Conservation (phyloP, 1,139 yeast genomes). For the Suhomyces terraborum region DNA sequence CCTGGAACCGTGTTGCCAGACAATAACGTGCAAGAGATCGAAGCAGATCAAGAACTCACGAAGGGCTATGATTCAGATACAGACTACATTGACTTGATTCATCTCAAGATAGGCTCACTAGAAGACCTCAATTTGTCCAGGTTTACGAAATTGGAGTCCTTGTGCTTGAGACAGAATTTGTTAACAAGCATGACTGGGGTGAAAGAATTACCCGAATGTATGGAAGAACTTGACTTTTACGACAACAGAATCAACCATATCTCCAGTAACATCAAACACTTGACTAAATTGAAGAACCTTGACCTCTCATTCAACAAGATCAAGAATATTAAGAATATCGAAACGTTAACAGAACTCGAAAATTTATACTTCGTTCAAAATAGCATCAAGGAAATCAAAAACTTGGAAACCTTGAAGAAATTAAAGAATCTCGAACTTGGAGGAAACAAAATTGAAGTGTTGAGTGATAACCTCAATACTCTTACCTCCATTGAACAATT, state of each 20-base stretch:
- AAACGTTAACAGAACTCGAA: constrained; percentile 59
- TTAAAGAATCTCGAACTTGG: constrained; percentile 83
- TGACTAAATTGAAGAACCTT: constrained; percentile 57
- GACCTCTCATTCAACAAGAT: constrained; percentile 93
- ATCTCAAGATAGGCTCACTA: constrained; percentile 69
- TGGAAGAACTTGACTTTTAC: constrained; percentile 84
- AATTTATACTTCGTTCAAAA: constrained; percentile 87
- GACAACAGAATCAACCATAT: constrained; percentile 92
- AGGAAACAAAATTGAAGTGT: constrained; percentile 75
- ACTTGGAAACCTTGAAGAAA: constrained; percentile 58
- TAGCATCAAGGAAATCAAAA: constrained; percentile 72
- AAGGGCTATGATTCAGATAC: constrained; percentile 62
- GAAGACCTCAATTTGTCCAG: constrained; percentile 64
- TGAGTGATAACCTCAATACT: constrained; percentile 57
- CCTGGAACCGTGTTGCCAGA: constrained; percentile 61
- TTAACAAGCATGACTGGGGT: constrained; percentile 72
- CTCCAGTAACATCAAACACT: constrained; percentile 63
- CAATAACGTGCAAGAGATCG: constrained; percentile 44
- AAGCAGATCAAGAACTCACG: constrained; percentile 61
- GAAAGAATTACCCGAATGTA: constrained; percentile 55
- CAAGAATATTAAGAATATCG: constrained; percentile 80
- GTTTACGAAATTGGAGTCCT: constrained; percentile 56
- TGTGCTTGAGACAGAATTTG: constrained; percentile 84
- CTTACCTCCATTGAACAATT: constrained; percentile 66
- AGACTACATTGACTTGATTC: constrained; percentile 73